A percentile compares a stretch with the other conserved stretches of the same genome.
phyloP scores from a whole-genome alignment of 257 asterid genomes.

The Craterostigma plantagineum region DNA sequence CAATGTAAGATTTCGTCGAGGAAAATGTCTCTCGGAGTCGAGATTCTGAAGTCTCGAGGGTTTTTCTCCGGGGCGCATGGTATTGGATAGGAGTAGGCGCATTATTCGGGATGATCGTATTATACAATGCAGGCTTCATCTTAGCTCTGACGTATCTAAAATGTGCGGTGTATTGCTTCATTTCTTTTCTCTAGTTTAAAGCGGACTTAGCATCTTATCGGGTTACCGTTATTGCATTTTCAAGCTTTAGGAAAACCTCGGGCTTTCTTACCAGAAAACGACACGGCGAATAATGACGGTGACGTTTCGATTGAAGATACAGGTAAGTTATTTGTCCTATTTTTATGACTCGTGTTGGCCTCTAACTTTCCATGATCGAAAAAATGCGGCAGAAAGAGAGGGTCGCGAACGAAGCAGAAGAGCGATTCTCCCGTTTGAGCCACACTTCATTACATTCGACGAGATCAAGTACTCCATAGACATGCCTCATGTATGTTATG shows the following conservation, averaged over 20 bases:
- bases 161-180: constrained; percentile 22
- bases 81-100: constrained; percentile 32
- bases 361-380: no score
- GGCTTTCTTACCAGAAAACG: constrained; percentile 19
- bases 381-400: no score
- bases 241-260: constrained; percentile 40
- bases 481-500: constrained; percentile 30
- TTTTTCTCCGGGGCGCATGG: constrained; percentile 13
- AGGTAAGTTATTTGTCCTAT: no score
- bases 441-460: constrained; percentile 20
- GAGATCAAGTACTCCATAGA: constrained; percentile 30
- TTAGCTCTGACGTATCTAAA: constrained; percentile 20
- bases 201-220: not conserved
- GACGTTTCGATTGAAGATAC: not conserved
- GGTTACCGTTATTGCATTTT: not conserved
- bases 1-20: no score
- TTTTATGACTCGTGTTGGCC: no score
- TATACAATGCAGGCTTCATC: constrained; percentile 8
- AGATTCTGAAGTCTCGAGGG: constrained; percentile 13
- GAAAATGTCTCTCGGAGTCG: constrained; percentile 15
- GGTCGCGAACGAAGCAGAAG: not conserved
- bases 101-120: constrained; percentile 13
- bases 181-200: not conserved
- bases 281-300: not conserved
- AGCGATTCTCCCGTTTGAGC: constrained; percentile 24